Base-by-base conservation (phyloP, 352 stramenopile species). In the Thalassiosira hispida region DNA sequence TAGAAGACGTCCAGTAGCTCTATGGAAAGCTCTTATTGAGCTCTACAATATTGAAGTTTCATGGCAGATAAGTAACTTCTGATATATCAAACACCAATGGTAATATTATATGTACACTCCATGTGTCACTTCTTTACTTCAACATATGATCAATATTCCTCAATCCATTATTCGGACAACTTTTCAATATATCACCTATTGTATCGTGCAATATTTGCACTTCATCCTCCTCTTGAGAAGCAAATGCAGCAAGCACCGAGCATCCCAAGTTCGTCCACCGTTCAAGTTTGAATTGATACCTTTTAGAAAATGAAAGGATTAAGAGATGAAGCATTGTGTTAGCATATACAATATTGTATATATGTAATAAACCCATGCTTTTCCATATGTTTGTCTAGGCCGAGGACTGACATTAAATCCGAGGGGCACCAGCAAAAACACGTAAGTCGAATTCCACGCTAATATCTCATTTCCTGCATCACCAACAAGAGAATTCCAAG, bases 261-360 rank as follows among this genome's bases (percentile, higher is more conserved):
- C 83, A 79, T 22, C 88, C 88, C 38, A 92, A 75, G 72, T 91
- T 88, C 20, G 87, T 87, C 77, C 88, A 88, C 77, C 90, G 77
- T 81, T 93, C 88, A 16, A 93, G 57, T 56, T 90, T 93, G 76
- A 93, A 92, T 72, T 93, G 86, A 81, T 89, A 76, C 67, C 62
- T 87, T 22, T 22, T 47, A 27, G 2, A 27, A 11, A 25, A 27
- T 9, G 42, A 51, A 38, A 11, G 42, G 35, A 25, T 14, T 56
- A 68, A 14, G 31, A 55, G 31, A 67, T 46, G 25, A 35, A 40
- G 4, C n/a, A 52, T 42, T 22, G 59, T 23, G 23, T 12, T 20
- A 44, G 33, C 33, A 44, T 4, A 20, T 40, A 53, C 14, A 22
- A 22, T 4, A 3, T 22, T 27, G 23, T 25, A 42, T 16, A 35